Percentiles rank a stretch among this genome's conserved stretches.
phyloP scores from a whole-genome alignment of 139 green algal genomes.

The Deuterostichococcus epilithicus region DNA sequence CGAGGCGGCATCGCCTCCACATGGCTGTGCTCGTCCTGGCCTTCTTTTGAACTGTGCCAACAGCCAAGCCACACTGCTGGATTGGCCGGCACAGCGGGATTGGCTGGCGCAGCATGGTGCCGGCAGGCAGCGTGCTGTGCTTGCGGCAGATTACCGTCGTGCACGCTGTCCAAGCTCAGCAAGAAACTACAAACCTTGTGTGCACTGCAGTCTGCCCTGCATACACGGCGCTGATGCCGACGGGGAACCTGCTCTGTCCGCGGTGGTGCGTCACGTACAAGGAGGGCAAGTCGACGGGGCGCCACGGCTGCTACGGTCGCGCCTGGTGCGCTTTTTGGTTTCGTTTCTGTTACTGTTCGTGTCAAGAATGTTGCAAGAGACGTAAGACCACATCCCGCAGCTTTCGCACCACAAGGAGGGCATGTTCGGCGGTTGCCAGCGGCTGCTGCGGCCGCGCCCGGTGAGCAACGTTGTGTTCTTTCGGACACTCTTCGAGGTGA shows the following conservation, averaged over 20 bases:
- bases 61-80: too few species aligned
- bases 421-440: too few species aligned
- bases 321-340: conserved; percentile 19
- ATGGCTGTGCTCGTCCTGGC: too few species aligned
- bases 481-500: too few species aligned
- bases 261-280: conserved; percentile 69
- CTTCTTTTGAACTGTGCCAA: too few species aligned
- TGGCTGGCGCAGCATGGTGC: too few species aligned
- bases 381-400: background rate
- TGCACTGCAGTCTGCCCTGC: conserved; percentile 36
- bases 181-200: background rate
- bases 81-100: too few species aligned
- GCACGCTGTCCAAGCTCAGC: background rate
- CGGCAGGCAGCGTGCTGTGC: too few species aligned
- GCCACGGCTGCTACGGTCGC: conserved; percentile 59
- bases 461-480: too few species aligned
- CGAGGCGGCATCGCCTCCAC: too few species aligned
- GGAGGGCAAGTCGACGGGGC: conserved; percentile 32
- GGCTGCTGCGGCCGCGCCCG: too few species aligned
- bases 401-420: conserved; percentile 16
- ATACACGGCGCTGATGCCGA: conserved; percentile 43
- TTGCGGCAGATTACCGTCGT: too few species aligned
- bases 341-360: background rate
- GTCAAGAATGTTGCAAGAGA: background rate
- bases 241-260: conserved; percentile 50